These are phyloP conservation scores for Tetradesmus obliquus DNA, from an alignment of 139 green algal genomes.

Conservation along the genomic window DNA sequence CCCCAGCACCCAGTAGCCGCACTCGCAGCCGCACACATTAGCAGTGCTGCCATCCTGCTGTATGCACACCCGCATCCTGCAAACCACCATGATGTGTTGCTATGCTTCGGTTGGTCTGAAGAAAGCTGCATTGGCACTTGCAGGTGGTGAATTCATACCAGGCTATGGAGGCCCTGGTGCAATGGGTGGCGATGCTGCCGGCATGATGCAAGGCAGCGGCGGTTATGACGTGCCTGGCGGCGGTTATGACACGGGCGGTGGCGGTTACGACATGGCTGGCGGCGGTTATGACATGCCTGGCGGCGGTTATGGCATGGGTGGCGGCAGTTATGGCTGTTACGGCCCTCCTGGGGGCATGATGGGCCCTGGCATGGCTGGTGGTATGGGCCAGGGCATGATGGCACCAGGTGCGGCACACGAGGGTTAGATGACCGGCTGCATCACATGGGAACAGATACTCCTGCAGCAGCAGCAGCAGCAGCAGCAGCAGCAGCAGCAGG, in stretches of 20 bases:
- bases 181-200: neutral
- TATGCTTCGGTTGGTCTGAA: too few relatives aligned
- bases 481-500: too few relatives aligned
- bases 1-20: too few relatives aligned
- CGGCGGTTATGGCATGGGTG: neutral
- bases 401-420: neutral
- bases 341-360: neutral
- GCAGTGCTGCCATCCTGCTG: too few relatives aligned
- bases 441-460: too few relatives aligned
- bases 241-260: neutral
- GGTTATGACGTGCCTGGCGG: neutral
- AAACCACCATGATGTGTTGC: too few relatives aligned
- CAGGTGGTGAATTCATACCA: neutral
- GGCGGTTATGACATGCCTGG: neutral
- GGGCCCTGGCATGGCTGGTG: neutral
- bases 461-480: too few relatives aligned
- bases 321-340: neutral
- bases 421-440: too few relatives aligned
- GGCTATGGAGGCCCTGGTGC: neutral
- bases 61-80: too few relatives aligned
- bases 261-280: neutral
- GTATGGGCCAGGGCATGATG: neutral
- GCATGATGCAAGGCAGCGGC: neutral
- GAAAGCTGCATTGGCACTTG: too few relatives aligned
- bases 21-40: too few relatives aligned